phyloP scores from a whole-genome alignment of 768 basidiomycete species.

The Floccularia luteovirens region DNA sequence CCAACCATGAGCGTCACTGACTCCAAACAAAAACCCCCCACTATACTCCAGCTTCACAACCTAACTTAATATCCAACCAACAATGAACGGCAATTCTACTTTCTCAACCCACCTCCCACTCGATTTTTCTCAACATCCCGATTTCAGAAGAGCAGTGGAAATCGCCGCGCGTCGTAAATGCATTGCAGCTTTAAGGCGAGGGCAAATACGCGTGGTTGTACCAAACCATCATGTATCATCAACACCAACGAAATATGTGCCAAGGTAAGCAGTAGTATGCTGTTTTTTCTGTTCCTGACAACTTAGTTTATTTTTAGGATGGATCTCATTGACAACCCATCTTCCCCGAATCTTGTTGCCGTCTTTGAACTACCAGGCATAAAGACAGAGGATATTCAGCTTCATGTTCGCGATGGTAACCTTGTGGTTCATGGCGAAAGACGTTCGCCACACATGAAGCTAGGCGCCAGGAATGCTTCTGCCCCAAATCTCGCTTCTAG shows the following conservation, averaged over 20 bases:
- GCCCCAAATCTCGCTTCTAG: constrained; percentile 6
- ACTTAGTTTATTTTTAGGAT: constrained; percentile 20
- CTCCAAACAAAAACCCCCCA: no score
- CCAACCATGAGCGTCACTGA: no score
- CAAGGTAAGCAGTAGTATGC: constrained; percentile 11
- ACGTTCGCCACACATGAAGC: constrained; percentile 11
- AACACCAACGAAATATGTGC: constrained; percentile 11
- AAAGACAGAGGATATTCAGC: constrained; percentile 21
- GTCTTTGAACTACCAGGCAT: constrained; percentile 41
- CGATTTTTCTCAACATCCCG: no score
- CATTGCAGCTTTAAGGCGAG: neutral
- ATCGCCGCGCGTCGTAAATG: neutral
- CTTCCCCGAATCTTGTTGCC: constrained; percentile 20
- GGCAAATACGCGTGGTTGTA: no score
- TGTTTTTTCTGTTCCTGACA: neutral
- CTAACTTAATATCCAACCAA: no score
- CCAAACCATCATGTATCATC: neutral
- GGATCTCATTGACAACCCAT: constrained; percentile 33
- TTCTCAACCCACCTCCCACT: no score
- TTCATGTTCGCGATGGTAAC: constrained; percentile 23
- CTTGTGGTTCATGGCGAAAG: constrained; percentile 28
- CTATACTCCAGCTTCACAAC: no score
- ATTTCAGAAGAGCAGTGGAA: no score
- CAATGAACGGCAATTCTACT: no score
- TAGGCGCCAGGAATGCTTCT: constrained; percentile 3